Evolutionary conservation across 2,329 filamentous ascomycete species (phyloP).

Genomic region (Trichothecium sympodiale): DNA sequence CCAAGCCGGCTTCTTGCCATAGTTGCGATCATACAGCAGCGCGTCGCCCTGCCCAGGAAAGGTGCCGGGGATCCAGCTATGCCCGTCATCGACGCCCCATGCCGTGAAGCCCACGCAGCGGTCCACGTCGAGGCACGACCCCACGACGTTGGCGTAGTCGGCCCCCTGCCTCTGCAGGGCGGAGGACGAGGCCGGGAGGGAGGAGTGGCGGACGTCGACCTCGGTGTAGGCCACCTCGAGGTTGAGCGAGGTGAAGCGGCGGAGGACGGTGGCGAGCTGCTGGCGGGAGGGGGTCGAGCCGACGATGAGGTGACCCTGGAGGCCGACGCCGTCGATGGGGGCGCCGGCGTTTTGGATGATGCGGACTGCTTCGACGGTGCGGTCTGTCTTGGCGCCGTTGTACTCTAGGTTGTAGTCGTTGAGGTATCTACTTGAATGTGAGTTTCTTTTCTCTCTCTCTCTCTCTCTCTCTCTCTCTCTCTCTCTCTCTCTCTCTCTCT

Average conservation of each 20-base stretch:
- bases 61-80: constrained; percentile 24
- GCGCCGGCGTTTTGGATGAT: constrained; percentile 34
- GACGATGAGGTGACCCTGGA: constrained; percentile 50
- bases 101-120: constrained; percentile 31
- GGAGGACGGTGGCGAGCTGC: constrained; percentile 32
- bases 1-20: constrained; percentile 28
- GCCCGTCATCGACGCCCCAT: constrained; percentile 30
- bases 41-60: constrained; percentile 29
- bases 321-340: constrained; percentile 51
- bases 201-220: constrained; percentile 43
- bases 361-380: constrained; percentile 31
- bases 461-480: no score
- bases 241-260: constrained; percentile 37
- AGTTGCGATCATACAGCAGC: constrained; percentile 24
- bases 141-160: constrained; percentile 31
- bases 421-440: no score
- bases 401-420: constrained; percentile 52
- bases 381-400: constrained; percentile 32
- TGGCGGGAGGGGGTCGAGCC: constrained; percentile 36
- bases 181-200: constrained; percentile 29
- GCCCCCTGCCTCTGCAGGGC: constrained; percentile 32
- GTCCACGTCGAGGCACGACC: constrained; percentile 23
- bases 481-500: no score
- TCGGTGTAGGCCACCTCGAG: constrained; percentile 52
- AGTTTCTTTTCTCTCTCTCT: no score